Evolutionary conservation across 768 basidiomycete genomes (phyloP).

Genomic region (Amanita muscaria): DNA sequence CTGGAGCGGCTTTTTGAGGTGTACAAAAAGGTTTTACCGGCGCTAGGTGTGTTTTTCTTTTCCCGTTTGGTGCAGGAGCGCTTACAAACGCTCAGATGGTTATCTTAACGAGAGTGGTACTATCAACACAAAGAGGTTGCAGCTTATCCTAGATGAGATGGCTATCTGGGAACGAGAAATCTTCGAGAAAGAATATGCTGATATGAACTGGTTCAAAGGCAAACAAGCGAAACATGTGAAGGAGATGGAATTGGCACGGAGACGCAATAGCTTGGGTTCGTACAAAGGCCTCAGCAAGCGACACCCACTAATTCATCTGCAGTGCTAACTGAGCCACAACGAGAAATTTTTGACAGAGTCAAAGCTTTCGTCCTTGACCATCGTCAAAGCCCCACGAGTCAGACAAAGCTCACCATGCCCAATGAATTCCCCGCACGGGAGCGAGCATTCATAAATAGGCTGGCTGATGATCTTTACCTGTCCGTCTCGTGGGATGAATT

Average conservation of each 20-base stretch:
- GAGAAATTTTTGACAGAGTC: conserved; percentile 71
- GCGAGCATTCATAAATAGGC: conserved; percentile 63
- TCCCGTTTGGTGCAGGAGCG: not conserved
- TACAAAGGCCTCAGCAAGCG: not conserved
- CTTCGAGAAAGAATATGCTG: conserved; percentile 87
- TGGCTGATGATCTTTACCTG: conserved; percentile 74
- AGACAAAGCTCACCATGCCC: conserved; percentile 48
- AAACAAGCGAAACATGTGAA: conserved; percentile 73
- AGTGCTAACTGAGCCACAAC: conserved; percentile 70
- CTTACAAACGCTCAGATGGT: conserved; percentile 45
- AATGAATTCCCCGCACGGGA: conserved; percentile 80
- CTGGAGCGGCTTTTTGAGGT: conserved; percentile 89
- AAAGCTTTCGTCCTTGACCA: conserved; percentile 61
- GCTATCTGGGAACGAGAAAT: conserved; percentile 79
- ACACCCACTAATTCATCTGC: not conserved
- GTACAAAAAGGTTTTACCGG: conserved; percentile 87
- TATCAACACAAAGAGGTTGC: conserved; percentile 73
- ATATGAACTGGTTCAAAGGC: conserved; percentile 89
- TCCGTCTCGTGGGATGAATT: conserved; percentile 89
- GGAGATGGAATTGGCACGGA: conserved; percentile 53
- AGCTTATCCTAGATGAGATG: conserved; percentile 85
- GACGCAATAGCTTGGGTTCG: conserved; percentile 57
- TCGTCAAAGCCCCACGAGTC: conserved; percentile 21
- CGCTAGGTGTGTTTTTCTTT: conserved; percentile 38
- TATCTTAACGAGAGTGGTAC: conserved; percentile 88